phyloP scores from a whole-genome alignment of 306 rosid genomes.

The Phaseolus lunatus region DNA sequence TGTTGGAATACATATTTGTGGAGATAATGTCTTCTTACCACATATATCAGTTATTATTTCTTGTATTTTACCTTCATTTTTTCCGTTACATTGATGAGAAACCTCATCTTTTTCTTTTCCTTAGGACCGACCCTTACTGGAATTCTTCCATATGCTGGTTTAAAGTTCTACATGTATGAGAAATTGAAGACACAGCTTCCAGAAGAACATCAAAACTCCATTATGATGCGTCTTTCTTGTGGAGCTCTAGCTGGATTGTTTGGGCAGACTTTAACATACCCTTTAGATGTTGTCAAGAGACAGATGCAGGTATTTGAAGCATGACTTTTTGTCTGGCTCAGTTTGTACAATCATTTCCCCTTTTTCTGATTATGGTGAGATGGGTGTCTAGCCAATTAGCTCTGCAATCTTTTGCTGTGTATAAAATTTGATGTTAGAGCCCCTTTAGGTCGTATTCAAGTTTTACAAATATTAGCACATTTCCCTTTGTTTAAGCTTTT shows the following conservation, averaged over 20 bases:
- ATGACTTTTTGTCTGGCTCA: not conserved
- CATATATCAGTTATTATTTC: conserved; percentile 9
- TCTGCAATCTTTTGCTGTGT: not conserved
- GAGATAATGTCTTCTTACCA: conserved; percentile 22
- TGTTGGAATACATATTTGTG: conserved; percentile 25
- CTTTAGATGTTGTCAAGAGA: conserved; percentile 95
- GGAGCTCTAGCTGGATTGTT: conserved; percentile 96
- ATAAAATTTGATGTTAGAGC: not conserved
- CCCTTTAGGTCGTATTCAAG: conserved; percentile 3
- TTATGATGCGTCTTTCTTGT: conserved; percentile 83
- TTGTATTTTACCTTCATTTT: conserved; percentile 22
- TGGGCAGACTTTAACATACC: conserved; percentile 97
- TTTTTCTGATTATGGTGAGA: not conserved
- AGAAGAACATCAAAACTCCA: conserved; percentile 84
- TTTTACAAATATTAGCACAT: conserved; percentile 16
- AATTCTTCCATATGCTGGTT: conserved; percentile 95
- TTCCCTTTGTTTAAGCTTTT: conserved; percentile 35
- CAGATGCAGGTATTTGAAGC: conserved; percentile 86
- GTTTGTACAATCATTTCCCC: not conserved
- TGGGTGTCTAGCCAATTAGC: conserved; percentile 2
- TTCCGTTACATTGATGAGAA: conserved; percentile 32
- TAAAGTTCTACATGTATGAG: conserved; percentile 90
- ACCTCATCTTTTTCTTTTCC: conserved; percentile 35
- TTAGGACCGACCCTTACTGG: conserved; percentile 92
- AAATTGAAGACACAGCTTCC: conserved; percentile 78